Evolutionary conservation across 305 asterid species (phyloP), one percentile per base, ranked within the genome.

Genomic region (Withania somnifera): DNA sequence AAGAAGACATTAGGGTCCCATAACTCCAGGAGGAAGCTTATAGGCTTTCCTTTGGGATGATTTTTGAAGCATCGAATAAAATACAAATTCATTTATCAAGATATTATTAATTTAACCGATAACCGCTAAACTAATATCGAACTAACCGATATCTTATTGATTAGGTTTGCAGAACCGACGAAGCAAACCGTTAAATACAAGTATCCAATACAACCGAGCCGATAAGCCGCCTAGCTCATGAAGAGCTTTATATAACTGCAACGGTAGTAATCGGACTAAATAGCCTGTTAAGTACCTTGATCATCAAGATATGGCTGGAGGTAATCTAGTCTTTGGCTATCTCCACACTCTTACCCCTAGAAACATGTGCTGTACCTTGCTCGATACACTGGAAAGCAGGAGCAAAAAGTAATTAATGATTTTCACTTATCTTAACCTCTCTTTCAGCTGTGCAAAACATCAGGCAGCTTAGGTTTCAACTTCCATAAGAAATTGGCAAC

Each of bases 381-480:
- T 94, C 98, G 36, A 92, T 92, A 88, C 97, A 89, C 97, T 94
- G 90, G 47, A 71, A 61, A 67, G 80, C 32, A 84, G 71, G 81
- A 82, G 51, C n/a, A 68, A 71, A 68, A 80, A 76, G 53, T 14
- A 34, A 52, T 28, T 15, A 34, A 66, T 30, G 26, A 52, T 19
- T 42, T 51, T 84, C 61, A 84, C 82, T 83, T 76, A 73, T 58
- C 85, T 83, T 68, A 73, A 22, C 78, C 38, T 71, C 78, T 42
- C 56, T 71, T 22, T 42, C 78, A 42, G 4, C 7, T 22, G 38
- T 24, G 57, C 30, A 71, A 11, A 67, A 15, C 20, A 69, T 13
- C 64, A 52, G 52, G 11, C 38, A 17, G 42, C 56, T 58, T 22
- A 15, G 17, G 4, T 66, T 19, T 60, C 45, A 6, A 58, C 28